phyloP scores from a whole-genome alignment of 2,329 filamentous ascomycete genomes.

The Aspergillus fructus region DNA sequence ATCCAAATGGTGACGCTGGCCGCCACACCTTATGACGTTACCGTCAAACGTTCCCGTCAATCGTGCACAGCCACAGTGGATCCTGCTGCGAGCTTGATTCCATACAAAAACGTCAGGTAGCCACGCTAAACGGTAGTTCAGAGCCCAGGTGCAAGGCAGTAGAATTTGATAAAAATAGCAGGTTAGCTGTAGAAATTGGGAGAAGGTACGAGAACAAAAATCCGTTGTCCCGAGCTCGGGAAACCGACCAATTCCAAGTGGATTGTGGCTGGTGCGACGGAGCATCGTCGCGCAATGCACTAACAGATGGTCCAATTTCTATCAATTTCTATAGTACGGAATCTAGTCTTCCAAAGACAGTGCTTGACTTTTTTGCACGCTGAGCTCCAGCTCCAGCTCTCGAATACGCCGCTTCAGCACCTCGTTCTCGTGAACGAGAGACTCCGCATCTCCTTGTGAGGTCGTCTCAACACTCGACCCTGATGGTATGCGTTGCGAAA shows the following conservation, averaged over 20 bases:
- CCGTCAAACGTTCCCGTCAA: background rate
- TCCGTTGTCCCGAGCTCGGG: too few species aligned
- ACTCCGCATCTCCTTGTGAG: slow-evolving; percentile 43
- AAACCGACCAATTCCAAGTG: too few species aligned
- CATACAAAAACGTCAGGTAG: background rate
- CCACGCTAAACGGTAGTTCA: background rate
- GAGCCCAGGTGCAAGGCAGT: slow-evolving; percentile 8
- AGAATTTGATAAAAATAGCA: slow-evolving; percentile 14
- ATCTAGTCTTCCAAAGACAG: slow-evolving; percentile 4
- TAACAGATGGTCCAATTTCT: background rate
- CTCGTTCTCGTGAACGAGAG: slow-evolving; percentile 48
- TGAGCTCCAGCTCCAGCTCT: slow-evolving; percentile 47
- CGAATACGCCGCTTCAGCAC: slow-evolving; percentile 43
- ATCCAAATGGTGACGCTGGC: slow-evolving; percentile 8
- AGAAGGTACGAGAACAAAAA: background rate
- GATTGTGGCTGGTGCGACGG: too few species aligned
- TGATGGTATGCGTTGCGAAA: slow-evolving; percentile 30
- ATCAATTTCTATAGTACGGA: background rate
- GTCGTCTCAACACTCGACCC: slow-evolving; percentile 35
- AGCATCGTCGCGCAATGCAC: background rate
- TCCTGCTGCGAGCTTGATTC: background rate
- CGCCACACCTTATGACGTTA: slow-evolving; percentile 14
- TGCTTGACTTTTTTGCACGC: slow-evolving; percentile 33
- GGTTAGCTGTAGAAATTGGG: background rate
- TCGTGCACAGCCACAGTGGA: slow-evolving; percentile 28